These are phyloP conservation scores for Coemansia sp. DNA, from an alignment of 192 early-diverging fungal genomes.

Conservation along the genomic window DNA sequence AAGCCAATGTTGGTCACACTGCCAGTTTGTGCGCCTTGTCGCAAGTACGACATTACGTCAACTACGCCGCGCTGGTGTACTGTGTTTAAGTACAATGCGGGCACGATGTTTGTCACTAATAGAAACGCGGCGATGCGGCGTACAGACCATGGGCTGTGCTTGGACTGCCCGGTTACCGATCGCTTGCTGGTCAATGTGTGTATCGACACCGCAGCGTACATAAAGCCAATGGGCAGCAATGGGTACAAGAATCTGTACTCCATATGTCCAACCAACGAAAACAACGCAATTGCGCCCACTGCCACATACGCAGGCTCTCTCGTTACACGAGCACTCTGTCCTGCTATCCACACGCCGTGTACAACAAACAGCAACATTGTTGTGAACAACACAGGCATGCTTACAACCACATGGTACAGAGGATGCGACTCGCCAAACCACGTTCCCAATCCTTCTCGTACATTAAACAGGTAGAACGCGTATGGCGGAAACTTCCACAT, in stretches of 20 bases:
- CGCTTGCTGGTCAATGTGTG: conserved; percentile 30
- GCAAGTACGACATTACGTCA: conserved; percentile 78
- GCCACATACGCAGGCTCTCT: conserved; percentile 47
- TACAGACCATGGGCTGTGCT: conserved; percentile 3
- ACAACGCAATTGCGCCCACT: conserved; percentile 58
- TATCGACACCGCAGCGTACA: conserved; percentile 53
- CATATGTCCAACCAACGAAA: conserved; percentile 83
- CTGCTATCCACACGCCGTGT: conserved; percentile 53
- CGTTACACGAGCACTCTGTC: conserved; percentile 1
- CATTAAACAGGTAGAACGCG: conserved; percentile 82
- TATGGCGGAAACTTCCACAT: conserved; percentile 70
- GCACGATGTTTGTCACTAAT: conserved; percentile 62
- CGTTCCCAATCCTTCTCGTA: conserved; percentile 71
- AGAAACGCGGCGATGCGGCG: conserved; percentile 38
- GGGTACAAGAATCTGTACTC: conserved; percentile 95
- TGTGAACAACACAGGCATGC: conserved; percentile 73
- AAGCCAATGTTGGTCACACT: conserved; percentile 59
- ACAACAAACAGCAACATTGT: conserved; percentile 71
- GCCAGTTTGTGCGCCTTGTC: conserved; percentile 37
- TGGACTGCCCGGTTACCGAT: background rate
- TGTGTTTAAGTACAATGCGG: conserved; percentile 68
- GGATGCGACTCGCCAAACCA: conserved; percentile 93
- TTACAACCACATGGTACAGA: conserved; percentile 89
- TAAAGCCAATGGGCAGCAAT: conserved; percentile 67
- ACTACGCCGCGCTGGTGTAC: conserved; percentile 94